Evolutionary conservation across 108 stramenopile genomes (phyloP).

Genomic region (Cyclotella sp.): DNA sequence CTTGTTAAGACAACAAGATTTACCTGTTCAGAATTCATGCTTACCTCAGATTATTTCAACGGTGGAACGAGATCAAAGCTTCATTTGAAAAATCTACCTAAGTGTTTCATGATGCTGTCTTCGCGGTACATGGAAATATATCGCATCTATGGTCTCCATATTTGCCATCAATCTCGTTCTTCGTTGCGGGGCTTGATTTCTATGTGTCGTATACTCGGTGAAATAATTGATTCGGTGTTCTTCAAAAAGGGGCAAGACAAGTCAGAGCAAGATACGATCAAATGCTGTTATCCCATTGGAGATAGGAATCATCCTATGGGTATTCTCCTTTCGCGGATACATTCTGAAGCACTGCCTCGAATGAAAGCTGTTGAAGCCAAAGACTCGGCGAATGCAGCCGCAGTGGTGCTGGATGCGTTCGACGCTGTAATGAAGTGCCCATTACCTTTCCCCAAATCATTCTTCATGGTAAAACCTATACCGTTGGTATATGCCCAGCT

Average conservation of each 20-base stretch:
- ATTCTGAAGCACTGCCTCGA: neutral
- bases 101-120: slow-evolving; percentile 23
- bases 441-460: slow-evolving; percentile 23
- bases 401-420: slow-evolving; percentile 7
- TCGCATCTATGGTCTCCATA: slow-evolving; percentile 35
- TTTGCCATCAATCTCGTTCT: slow-evolving; percentile 35
- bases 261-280: slow-evolving; percentile 12
- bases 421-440: slow-evolving; percentile 33
- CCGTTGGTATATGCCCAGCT: neutral
- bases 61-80: slow-evolving; percentile 13
- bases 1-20: slow-evolving; percentile 7
- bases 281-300: neutral
- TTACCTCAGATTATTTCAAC: slow-evolving; percentile 10
- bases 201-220: slow-evolving; percentile 22
- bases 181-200: slow-evolving; percentile 25
- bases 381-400: neutral
- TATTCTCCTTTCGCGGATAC: slow-evolving; percentile 15
- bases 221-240: slow-evolving; percentile 8
- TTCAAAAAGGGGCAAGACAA: neutral
- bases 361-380: neutral
- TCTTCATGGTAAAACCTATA: slow-evolving; percentile 26
- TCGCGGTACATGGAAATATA: slow-evolving; percentile 35
- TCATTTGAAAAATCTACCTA: slow-evolving; percentile 15
- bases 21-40: slow-evolving; percentile 19
- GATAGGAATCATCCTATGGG: slow-evolving; percentile 21